A percentile compares a stretch with the other conserved stretches of the same genome.
These are phyloP conservation scores for Epichloe bromicola DNA, from an alignment of 2,329 filamentous ascomycete genomes.

Conservation along the genomic window DNA sequence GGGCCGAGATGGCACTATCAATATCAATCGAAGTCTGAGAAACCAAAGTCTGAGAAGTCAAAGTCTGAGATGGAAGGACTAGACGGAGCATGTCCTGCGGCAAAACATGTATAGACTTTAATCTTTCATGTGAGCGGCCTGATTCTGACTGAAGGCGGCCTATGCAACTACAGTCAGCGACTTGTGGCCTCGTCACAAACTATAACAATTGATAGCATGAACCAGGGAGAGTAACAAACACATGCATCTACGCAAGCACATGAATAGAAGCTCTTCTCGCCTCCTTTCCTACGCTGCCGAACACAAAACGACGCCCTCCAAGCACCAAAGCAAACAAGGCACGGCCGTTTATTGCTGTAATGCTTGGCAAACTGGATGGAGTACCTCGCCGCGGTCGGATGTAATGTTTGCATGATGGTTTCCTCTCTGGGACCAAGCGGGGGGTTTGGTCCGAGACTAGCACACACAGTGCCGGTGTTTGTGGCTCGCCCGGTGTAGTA, in stretches of 20 bases:
- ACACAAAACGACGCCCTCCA: neutral
- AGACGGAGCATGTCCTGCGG: neutral
- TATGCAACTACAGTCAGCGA: neutral
- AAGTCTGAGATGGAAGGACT: neutral
- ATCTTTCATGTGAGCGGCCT: neutral
- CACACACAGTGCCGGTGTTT: constrained; percentile 1
- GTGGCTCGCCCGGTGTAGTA: constrained; percentile 1
- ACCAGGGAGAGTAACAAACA: neutral
- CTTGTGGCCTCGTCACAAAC: neutral
- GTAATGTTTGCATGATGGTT: constrained; percentile 2
- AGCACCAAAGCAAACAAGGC: neutral
- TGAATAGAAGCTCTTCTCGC: neutral
- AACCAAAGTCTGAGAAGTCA: too few species aligned
- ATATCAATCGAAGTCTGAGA: neutral
- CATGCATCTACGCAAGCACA: neutral
- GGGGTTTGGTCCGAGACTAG: neutral
- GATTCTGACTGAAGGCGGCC: too few species aligned
- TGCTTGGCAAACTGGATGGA: neutral
- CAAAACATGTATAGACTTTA: neutral
- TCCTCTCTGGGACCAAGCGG: constrained; percentile 1
- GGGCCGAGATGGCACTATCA: neutral
- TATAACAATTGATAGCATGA: neutral
- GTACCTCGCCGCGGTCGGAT: constrained; percentile 1
- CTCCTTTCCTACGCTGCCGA: neutral
- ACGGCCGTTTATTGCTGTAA: neutral